These are phyloP conservation scores for Ustilago sp. DNA, from an alignment of 1,284 basidiomycete genomes.

Conservation along the genomic window DNA sequence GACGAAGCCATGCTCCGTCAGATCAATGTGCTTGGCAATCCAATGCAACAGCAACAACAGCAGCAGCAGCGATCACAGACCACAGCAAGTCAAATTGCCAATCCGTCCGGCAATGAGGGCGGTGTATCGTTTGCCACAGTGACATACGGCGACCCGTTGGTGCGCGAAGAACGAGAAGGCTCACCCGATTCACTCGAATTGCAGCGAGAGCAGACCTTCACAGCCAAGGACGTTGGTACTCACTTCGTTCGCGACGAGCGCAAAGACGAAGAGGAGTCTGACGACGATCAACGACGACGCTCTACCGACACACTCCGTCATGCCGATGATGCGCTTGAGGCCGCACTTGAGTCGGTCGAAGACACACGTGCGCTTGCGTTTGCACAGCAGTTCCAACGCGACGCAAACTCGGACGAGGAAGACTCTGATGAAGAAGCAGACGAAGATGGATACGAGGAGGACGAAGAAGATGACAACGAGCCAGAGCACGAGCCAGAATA, in stretches of 20 bases:
- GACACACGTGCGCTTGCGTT: constrained; percentile 46
- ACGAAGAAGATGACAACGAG: constrained; percentile 48
- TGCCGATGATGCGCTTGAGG: constrained; percentile 37
- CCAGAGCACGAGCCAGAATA: constrained; percentile 37
- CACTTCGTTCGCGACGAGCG: constrained; percentile 12
- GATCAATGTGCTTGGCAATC: constrained; percentile 9
- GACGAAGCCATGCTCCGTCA: constrained; percentile 27
- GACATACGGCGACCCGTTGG: constrained; percentile 33
- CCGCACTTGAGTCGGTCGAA: constrained; percentile 44
- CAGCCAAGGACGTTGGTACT: constrained; percentile 40
- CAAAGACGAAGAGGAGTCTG: constrained; percentile 34
- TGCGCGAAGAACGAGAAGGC: constrained; percentile 36
- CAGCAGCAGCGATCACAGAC: constrained; percentile 8
- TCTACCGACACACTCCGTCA: constrained; percentile 54
- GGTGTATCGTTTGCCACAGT: constrained; percentile 36
- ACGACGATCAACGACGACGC: constrained; percentile 42
- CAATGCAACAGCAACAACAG: constrained; percentile 15
- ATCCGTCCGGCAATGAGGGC: constrained; percentile 10
- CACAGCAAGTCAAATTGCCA: neutral
- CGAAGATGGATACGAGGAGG: constrained; percentile 49
- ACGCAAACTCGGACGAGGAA: constrained; percentile 39
- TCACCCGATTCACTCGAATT: constrained; percentile 44
- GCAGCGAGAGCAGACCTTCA: constrained; percentile 48
- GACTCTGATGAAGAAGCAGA: constrained; percentile 43
- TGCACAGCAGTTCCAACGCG: constrained; percentile 50